These are phyloP conservation scores for Silybum marianum DNA, from an alignment of 129 eudicot genomes.

Conservation along the genomic window DNA sequence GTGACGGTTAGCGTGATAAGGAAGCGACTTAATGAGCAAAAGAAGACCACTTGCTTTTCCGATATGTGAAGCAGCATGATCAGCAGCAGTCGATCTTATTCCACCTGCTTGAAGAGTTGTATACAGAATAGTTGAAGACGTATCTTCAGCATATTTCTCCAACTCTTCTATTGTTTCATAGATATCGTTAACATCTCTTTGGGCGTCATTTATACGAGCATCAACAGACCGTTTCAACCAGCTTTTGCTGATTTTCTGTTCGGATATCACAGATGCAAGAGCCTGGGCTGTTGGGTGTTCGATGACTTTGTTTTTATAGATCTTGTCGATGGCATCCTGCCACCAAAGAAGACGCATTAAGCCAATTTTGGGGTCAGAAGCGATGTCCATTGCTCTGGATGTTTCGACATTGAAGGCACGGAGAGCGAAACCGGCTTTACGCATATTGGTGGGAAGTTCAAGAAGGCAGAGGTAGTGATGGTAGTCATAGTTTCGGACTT, in stretches of 20 bases:
- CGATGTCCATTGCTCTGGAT: constrained; percentile 85
- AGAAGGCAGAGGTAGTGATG: constrained; percentile 97
- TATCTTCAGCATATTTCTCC: constrained; percentile 86
- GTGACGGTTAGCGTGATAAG: constrained; percentile 74
- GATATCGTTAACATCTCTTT: constrained; percentile 59
- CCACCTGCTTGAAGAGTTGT: constrained; percentile 90
- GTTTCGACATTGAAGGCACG: constrained; percentile 96
- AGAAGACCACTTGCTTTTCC: constrained; percentile 94
- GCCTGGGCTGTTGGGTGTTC: constrained; percentile 94
- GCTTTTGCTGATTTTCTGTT: constrained; percentile 71
- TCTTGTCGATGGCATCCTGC: constrained; percentile 91
- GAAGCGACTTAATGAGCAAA: constrained; percentile 75
- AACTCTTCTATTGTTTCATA: constrained; percentile 67
- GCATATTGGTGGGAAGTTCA: constrained; percentile 85
- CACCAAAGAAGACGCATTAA: constrained; percentile 98
- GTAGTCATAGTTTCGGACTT: constrained; percentile 91
- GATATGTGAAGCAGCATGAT: constrained; percentile 97
- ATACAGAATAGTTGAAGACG: constrained; percentile 82
- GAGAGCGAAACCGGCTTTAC: constrained; percentile 91
- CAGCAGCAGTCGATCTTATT: constrained; percentile 77
- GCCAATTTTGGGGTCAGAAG: constrained; percentile 93
- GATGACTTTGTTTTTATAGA: constrained; percentile 65
- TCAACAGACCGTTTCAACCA: constrained; percentile 94
- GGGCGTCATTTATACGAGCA: constrained; percentile 91
- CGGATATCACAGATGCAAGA: constrained; percentile 65